phyloP scores from a whole-genome alignment of 352 stramenopile species.

The Hyaloperonospora arabidopsidis region DNA sequence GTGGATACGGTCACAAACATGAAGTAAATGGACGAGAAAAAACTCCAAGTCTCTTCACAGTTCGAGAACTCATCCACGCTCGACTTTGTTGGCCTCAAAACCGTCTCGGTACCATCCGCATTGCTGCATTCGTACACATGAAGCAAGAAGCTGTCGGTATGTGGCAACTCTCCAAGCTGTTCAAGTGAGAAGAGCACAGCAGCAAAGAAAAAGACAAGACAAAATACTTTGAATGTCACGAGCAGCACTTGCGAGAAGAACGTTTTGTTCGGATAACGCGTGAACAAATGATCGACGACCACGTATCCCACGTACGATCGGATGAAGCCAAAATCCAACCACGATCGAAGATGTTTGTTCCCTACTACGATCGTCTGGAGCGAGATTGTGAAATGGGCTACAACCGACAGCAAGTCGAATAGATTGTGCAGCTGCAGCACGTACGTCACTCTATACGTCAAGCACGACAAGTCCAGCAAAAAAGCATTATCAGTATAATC shows the following conservation, averaged over 20 bases:
- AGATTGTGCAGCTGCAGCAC: slow-evolving; percentile 59
- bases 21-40: slow-evolving; percentile 86
- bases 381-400: slow-evolving; percentile 75
- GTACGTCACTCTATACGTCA: slow-evolving; percentile 38
- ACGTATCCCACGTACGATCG: slow-evolving; percentile 81
- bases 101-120: slow-evolving; percentile 31
- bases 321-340: slow-evolving; percentile 83
- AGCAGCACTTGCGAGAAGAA: slow-evolving; percentile 73
- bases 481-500: background rate
- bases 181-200: slow-evolving; percentile 81
- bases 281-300: slow-evolving; percentile 67
- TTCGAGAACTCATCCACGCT: slow-evolving; percentile 42
- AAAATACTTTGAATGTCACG: slow-evolving; percentile 67
- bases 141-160: slow-evolving; percentile 74
- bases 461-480: slow-evolving; percentile 1
- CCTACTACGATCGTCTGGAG: slow-evolving; percentile 59
- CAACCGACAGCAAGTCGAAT: slow-evolving; percentile 75
- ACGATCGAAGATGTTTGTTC: slow-evolving; percentile 53
- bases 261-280: slow-evolving; percentile 66
- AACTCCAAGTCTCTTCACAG: slow-evolving; percentile 77
- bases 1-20: slow-evolving; percentile 87
- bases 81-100: slow-evolving; percentile 47
- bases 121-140: slow-evolving; percentile 82
- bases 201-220: slow-evolving; percentile 77
- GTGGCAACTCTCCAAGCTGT: slow-evolving; percentile 70